Evolutionary conservation across 257 asterid species (phyloP).

Genomic region (Solanum corneliomulleri): DNA sequence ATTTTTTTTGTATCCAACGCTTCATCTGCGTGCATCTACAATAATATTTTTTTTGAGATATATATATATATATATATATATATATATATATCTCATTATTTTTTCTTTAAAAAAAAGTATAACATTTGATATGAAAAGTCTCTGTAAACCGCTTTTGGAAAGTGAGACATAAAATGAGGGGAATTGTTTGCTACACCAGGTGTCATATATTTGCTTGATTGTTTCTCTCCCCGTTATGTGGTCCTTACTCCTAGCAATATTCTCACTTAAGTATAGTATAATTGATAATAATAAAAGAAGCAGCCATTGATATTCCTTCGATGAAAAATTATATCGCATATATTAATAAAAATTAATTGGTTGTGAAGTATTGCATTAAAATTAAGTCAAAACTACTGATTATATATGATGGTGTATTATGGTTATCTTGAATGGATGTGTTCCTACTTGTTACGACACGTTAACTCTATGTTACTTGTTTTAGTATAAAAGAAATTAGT

Average conservation of each 20-base stretch:
- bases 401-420: not conserved
- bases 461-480: not conserved
- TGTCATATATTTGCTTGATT: not conserved
- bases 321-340: not conserved
- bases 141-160: not conserved
- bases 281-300: not conserved
- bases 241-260: not conserved
- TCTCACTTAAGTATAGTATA: not conserved
- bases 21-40: not conserved
- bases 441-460: not conserved
- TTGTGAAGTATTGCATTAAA: not conserved
- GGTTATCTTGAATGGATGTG: not conserved
- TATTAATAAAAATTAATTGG: not conserved
- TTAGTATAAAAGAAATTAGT: not conserved
- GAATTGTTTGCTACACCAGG: not conserved
- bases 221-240: not conserved
- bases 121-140: not conserved
- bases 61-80: not conserved
- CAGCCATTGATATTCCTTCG: not conserved
- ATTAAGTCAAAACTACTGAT: not conserved
- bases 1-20: not conserved
- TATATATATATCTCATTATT: not conserved
- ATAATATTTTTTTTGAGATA: too few species aligned
- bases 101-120: not conserved
- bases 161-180: not conserved